Base-by-base conservation (phyloP, 192 early-diverging fungal genomes). In the Neocallimastix lanati region DNA sequence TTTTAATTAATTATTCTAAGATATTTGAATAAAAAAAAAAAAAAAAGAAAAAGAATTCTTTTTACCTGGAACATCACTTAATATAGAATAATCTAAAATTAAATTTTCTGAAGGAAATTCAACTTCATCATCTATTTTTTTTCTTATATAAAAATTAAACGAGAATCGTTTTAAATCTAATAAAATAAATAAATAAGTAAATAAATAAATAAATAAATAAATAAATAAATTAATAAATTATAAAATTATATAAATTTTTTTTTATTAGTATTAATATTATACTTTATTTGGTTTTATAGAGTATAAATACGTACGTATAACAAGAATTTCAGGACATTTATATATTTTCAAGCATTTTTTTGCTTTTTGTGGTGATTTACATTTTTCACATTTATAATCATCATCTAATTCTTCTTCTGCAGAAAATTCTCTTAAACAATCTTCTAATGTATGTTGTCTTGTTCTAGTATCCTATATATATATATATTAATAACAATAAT, bases 251-350 rank as follows among this genome's bases (percentile, higher is more conserved):
- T n/a, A n/a, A n/a, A n/a, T n/a, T n/a, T n/a, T n/a, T n/a, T n/a
- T n/a, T n/a, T n/a, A n/a, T n/a, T n/a, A n/a, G n/a, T n/a, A n/a
- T n/a, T n/a, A n/a, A n/a, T n/a, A n/a, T n/a, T n/a, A n/a, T n/a
- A n/a, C n/a, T n/a, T n/a, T n/a, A n/a, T n/a, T n/a, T n/a, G n/a
- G n/a, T n/a, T n/a, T n/a, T n/a, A n/a, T n/a, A n/a, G n/a, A n/a
- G n/a, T n/a, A n/a, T n/a, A n/a, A n/a, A n/a, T n/a, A 81, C 84
- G 80, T 79, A 89, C 88, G 88, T 12, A 90, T 35, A 15, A 89
- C 88, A 13, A 90, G 81, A n/a, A 90, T 77, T 76, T 85, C 80
- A 12, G 88, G 88, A 27, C 67, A 80, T 33, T 80, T 58, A 37
- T 83, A 84, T 13, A 90, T 78, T 29, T 33, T 77, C 37, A 90